Evolutionary conservation across 225 moss, liverwort and hornwort species (phyloP).

Genomic region (Marchantia polymorpha): DNA sequence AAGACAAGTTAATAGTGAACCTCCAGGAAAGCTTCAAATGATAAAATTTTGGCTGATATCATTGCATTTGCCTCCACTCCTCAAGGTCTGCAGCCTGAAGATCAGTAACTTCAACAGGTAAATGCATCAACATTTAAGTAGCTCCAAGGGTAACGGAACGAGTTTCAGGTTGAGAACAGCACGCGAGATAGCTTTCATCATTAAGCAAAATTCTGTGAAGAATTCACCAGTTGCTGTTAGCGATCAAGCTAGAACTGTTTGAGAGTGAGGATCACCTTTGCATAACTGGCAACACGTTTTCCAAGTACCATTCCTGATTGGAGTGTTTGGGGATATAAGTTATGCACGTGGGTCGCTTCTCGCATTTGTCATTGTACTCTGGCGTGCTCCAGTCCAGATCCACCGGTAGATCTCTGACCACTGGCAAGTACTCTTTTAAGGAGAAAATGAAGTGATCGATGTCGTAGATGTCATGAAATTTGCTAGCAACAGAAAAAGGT

Average conservation of each 20-base stretch:
- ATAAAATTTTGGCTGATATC: neutral
- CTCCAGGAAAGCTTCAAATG: neutral
- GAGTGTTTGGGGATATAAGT: slow-evolving; percentile 51
- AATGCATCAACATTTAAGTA: too few relatives aligned
- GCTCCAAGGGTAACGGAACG: too few relatives aligned
- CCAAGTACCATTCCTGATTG: slow-evolving; percentile 54
- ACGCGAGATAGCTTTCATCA: too few relatives aligned
- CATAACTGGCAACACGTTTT: slow-evolving; percentile 50
- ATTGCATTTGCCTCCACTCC: neutral
- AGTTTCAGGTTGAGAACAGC: too few relatives aligned
- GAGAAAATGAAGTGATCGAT: slow-evolving; percentile 54
- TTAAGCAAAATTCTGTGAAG: too few relatives aligned
- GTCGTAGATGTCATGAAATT: slow-evolving; percentile 61
- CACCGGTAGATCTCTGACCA: slow-evolving; percentile 44
- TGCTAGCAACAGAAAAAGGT: neutral
- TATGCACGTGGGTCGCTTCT: slow-evolving; percentile 51
- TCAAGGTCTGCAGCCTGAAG: neutral
- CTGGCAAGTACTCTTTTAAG: slow-evolving; percentile 51
- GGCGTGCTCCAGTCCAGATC: slow-evolving; percentile 53
- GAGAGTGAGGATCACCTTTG: slow-evolving; percentile 36
- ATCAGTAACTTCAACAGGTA: too few relatives aligned
- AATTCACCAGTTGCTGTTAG: neutral
- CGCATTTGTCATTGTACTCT: slow-evolving; percentile 46
- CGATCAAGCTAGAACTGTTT: neutral
- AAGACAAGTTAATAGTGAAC: neutral